These are phyloP conservation scores for Paraconiothyrium brasiliense DNA, from an alignment of 2,329 filamentous ascomycete species.

Conservation along the genomic window DNA sequence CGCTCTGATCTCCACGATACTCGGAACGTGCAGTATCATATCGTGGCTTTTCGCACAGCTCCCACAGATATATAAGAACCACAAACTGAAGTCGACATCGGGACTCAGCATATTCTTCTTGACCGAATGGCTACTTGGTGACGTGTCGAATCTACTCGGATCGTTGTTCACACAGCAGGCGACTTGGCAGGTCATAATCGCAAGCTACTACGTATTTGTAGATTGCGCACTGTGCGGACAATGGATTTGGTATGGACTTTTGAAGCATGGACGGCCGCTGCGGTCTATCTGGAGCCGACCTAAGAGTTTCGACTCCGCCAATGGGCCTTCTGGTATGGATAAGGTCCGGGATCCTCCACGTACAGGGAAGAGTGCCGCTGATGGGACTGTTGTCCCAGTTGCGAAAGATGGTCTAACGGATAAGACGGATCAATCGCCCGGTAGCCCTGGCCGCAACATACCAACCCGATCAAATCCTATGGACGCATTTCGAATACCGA, in stretches of 20 bases:
- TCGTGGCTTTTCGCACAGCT: slow-evolving; percentile 76
- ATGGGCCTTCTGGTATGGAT: slow-evolving; percentile 39
- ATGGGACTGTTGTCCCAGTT: slow-evolving; percentile 8
- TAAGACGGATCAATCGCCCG: slow-evolving; percentile 20
- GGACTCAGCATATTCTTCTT: slow-evolving; percentile 73
- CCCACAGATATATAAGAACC: slow-evolving; percentile 76
- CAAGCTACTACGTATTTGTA: slow-evolving; percentile 72
- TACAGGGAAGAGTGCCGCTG: slow-evolving; percentile 24
- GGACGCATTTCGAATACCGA: slow-evolving; percentile 49
- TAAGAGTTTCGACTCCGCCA: slow-evolving; percentile 30
- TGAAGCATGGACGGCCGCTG: slow-evolving; percentile 60
- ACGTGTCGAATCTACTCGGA: slow-evolving; percentile 70
- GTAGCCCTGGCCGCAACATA: slow-evolving; percentile 31
- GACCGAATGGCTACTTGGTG: slow-evolving; percentile 72
- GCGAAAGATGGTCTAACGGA: slow-evolving; percentile 17
- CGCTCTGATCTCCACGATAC: slow-evolving; percentile 67
- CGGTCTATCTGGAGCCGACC: slow-evolving; percentile 46
- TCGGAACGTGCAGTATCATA: slow-evolving; percentile 70
- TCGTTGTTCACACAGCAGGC: slow-evolving; percentile 71
- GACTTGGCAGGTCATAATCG: slow-evolving; percentile 72
- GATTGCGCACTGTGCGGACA: slow-evolving; percentile 70
- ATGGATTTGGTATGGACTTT: slow-evolving; percentile 72
- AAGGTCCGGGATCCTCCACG: slow-evolving; percentile 37
- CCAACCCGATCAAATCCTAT: slow-evolving; percentile 41
- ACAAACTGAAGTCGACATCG: slow-evolving; percentile 69